Evolutionary conservation across 306 rosid genomes (phyloP), one percentile per base, ranked within the genome.

Genomic region (Cucurbita ficifolia): DNA sequence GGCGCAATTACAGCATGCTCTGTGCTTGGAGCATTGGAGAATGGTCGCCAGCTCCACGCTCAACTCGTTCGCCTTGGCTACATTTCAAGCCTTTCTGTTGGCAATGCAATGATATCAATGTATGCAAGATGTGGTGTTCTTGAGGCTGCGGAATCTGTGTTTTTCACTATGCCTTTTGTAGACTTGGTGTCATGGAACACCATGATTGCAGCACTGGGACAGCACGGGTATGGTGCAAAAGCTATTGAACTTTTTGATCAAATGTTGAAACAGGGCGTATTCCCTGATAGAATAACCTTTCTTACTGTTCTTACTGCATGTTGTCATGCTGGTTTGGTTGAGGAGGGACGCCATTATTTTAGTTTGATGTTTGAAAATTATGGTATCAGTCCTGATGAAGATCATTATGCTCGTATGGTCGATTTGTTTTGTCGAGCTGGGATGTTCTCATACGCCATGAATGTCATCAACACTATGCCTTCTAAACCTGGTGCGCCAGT

Each of bases 51-150:
- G 33, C 67, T 60, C 45, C 67, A 60, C 14, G 67, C 67, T 35
- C 67, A 60, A 60, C 67, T 60, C 35, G 21, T 60, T 60, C 67
- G 14, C 43, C 45, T 60, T 45, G 67, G 67, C 21, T 17, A 60
- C 13, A 21, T 35, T 17, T 60, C 45, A 35, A 60, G 21, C 42
- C 19, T 35, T 60, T 76, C 79, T 4, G 79, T 68, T 76, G 74
- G 79, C 52, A 76, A 76, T 76, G 79, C 79, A 76, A 36, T 76
- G 61, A 76, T 76, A 11, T 38, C 79, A 21, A 76, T 76, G 79
- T 76, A 76, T 76, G 63, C 79, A 10, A 76, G 65, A 42, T 65
- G 74, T 76, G 79, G 79, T 53, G 74, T 42, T 16, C 43, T 76
- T 63, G 79, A 65, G 55, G 79, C 74, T 76, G 79, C 79, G 8